Conservation (phyloP, 1,284 basidiomycete species). For the Tremellales sp. region DNA sequence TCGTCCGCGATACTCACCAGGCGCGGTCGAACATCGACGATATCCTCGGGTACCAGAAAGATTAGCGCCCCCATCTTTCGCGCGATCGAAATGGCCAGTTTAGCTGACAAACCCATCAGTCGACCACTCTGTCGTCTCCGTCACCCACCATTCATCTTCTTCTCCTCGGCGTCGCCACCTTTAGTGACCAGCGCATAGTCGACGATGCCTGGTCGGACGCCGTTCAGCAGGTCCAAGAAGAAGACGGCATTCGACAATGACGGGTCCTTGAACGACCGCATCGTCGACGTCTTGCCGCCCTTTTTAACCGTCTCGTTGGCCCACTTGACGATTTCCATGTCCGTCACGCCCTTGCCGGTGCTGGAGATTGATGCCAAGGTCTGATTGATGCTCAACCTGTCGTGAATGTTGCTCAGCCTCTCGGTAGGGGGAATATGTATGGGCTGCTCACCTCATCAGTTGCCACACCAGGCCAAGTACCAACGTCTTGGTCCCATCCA, state of each 20-base stretch:
- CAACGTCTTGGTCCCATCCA: slow-evolving; percentile 84
- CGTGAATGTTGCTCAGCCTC: too few species aligned
- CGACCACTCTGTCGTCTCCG: background rate
- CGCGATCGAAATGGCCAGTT: slow-evolving; percentile 95
- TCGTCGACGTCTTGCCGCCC: slow-evolving; percentile 60
- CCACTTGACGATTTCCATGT: slow-evolving; percentile 94
- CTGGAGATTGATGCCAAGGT: slow-evolving; percentile 77
- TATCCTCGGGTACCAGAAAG: slow-evolving; percentile 93
- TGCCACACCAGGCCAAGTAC: slow-evolving; percentile 98
- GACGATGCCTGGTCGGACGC: slow-evolving; percentile 88
- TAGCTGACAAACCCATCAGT: slow-evolving; percentile 60
- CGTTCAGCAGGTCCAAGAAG: slow-evolving; percentile 90
- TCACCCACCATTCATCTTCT: slow-evolving; percentile 78
- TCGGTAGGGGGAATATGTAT: too few species aligned
- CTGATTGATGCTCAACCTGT: slow-evolving; percentile 86
- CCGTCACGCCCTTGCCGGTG: slow-evolving; percentile 73
- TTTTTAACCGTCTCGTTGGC: slow-evolving; percentile 86
- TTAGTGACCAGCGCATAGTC: slow-evolving; percentile 77
- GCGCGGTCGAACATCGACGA: slow-evolving; percentile 79
- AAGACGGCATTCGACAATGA: slow-evolving; percentile 85
- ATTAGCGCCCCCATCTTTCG: slow-evolving; percentile 96
- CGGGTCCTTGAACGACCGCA: slow-evolving; percentile 93
- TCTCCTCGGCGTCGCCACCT: slow-evolving; percentile 75
- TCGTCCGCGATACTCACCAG: slow-evolving; percentile 57
- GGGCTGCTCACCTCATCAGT: slow-evolving; percentile 78